phyloP scores from a whole-genome alignment of 768 basidiomycete species.

The Hydnum rufescens region DNA sequence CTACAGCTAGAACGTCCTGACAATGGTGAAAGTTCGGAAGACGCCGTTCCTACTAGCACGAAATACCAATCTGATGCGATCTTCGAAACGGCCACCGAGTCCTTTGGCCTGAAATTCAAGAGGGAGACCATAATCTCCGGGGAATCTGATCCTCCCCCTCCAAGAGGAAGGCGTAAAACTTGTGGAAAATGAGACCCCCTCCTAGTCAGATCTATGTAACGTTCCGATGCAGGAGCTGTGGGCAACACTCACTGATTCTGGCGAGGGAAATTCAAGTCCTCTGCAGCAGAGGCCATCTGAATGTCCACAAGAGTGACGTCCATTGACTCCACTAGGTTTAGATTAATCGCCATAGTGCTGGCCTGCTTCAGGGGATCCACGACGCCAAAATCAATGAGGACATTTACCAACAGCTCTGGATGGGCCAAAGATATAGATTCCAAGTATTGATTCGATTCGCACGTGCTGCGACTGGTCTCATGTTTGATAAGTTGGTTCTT shows the following conservation, averaged over 20 bases:
- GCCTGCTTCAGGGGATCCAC: not conserved
- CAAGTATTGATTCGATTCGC: not conserved
- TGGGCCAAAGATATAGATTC: not conserved
- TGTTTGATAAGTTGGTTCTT: too few species aligned
- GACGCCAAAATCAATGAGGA: not conserved
- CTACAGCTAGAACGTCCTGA: conserved; percentile 5
- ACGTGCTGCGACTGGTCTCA: conserved; percentile 16
- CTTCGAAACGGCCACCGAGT: conserved; percentile 7
- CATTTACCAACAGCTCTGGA: not conserved
- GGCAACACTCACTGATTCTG: not conserved
- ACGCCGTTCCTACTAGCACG: not conserved
- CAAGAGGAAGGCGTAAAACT: not conserved
- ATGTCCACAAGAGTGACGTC: not conserved
- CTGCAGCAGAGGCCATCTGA: not conserved
- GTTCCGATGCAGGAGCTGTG: not conserved
- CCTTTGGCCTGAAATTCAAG: conserved; percentile 23
- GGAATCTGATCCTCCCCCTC: not conserved
- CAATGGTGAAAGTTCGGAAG: conserved; percentile 4
- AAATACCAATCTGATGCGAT: conserved; percentile 8
- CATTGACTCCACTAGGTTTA: not conserved
- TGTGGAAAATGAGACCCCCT: not conserved
- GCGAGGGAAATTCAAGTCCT: not conserved
- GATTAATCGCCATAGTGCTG: not conserved
- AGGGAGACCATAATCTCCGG: conserved; percentile 16
- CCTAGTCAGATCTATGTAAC: not conserved